phyloP scores from a whole-genome alignment of 257 asterid species.

The Gynochthodes officinalis region DNA sequence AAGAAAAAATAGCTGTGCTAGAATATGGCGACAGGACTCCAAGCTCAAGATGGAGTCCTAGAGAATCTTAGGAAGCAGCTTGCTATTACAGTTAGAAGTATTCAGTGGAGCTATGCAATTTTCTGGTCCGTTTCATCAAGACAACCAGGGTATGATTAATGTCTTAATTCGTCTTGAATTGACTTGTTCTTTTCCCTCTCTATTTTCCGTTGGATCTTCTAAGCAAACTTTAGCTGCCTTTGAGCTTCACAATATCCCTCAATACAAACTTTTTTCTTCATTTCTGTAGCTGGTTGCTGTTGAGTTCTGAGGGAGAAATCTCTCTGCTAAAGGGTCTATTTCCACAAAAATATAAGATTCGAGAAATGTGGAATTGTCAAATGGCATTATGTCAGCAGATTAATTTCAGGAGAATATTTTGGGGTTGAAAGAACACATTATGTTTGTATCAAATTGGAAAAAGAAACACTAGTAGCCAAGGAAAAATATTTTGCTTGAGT shows the following conservation, averaged over 20 bases:
- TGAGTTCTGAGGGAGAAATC: background rate
- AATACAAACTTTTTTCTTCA: background rate
- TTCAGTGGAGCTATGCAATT: slow-evolving; percentile 91
- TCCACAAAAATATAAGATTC: background rate
- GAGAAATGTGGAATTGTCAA: background rate
- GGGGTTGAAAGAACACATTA: background rate
- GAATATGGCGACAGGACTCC: slow-evolving; percentile 44
- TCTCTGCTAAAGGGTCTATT: no score
- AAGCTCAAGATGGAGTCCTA: slow-evolving; percentile 29
- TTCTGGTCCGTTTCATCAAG: slow-evolving; percentile 72
- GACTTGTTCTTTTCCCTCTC: background rate
- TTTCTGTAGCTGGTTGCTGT: background rate
- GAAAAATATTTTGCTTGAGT: background rate
- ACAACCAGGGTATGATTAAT: slow-evolving; percentile 55
- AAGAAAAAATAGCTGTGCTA: background rate
- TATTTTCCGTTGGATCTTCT: background rate
- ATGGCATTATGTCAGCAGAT: background rate
- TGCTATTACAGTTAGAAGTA: slow-evolving; percentile 73
- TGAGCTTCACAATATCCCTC: background rate
- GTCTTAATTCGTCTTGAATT: slow-evolving; percentile 12
- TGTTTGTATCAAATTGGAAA: background rate
- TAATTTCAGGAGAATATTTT: background rate
- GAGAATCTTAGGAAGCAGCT: slow-evolving; percentile 56
- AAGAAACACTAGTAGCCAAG: background rate
- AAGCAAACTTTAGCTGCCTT: background rate